Percentiles rank a stretch among this genome's conserved stretches.
Evolutionary conservation across 345 rosid genomes (phyloP).

Genomic region (Hypericum perforatum): DNA sequence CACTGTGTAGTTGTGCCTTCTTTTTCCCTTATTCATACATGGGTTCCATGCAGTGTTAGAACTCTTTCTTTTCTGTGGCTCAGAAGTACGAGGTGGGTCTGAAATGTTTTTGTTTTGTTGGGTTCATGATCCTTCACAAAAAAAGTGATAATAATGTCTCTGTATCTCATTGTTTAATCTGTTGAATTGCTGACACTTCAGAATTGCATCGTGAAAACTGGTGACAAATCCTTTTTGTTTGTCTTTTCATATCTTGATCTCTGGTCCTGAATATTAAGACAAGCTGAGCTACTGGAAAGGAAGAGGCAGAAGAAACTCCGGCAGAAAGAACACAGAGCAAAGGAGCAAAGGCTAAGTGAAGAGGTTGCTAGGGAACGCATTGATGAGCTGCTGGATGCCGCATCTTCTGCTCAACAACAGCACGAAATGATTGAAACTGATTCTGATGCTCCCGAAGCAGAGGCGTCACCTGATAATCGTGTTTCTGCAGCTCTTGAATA

Average conservation of each 20-base stretch:
- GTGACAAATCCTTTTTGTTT: too few relatives aligned
- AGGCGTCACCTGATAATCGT: conserved; percentile 20
- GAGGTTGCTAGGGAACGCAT: conserved; percentile 27
- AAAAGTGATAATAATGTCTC: too few relatives aligned
- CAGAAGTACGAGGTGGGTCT: too few relatives aligned
- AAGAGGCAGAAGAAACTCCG: conserved; percentile 74
- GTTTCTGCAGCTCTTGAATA: conserved; percentile 29
- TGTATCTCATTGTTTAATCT: too few relatives aligned
- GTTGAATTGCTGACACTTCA: too few relatives aligned
- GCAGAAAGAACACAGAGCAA: conserved; percentile 77
- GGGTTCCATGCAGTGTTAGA: too few relatives aligned
- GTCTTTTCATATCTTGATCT: conserved; percentile 6
- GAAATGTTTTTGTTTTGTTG: too few relatives aligned
- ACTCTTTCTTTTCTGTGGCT: too few relatives aligned
- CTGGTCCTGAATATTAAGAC: conserved; percentile 31
- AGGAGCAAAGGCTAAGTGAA: conserved; percentile 44
- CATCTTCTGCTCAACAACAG: conserved; percentile 34
- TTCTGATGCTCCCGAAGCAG: conserved; percentile 33
- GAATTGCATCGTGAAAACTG: too few relatives aligned
- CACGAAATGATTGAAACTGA: conserved; percentile 30
- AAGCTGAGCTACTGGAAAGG: conserved; percentile 68
- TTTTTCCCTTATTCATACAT: too few relatives aligned
- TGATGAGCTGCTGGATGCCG: conserved; percentile 37
- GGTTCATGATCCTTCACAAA: too few relatives aligned
- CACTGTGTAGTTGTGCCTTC: background rate